Evolutionary conservation across 768 basidiomycete genomes (phyloP), one percentile per base, ranked within the genome.

Genomic region (Tylopilus sp.): DNA sequence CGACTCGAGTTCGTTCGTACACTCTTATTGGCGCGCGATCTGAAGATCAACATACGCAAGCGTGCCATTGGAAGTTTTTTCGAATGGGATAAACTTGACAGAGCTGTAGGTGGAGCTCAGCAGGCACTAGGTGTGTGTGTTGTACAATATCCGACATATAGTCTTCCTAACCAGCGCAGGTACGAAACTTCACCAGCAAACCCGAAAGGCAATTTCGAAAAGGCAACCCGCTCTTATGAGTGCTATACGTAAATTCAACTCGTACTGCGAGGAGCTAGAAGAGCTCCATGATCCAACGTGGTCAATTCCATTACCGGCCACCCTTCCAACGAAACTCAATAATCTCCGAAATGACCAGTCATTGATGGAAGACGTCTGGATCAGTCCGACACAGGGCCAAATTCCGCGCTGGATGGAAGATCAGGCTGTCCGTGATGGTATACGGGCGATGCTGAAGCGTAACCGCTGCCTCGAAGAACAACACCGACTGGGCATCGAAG

Each of bases 221-320:
- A n/a, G n/a, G n/a, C n/a, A n/a, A 9, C 51, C 55, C 4, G 29
- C 51, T 0, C 21, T 56, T 2, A 53, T 56, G 46, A 33, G 29
- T 2, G 30, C 50, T 5, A 55, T 55, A 2, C 28, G 31, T 0
- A 73, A 70, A 34, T 73, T 60, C 48, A 74, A 73, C 31, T 30
- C 13, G 0, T 65, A 68, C 9, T 52, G 44, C 10, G 24, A 31
- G 9, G 24, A 38, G 16, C 26, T 46, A 9, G 29, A 37, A 30
- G 8, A 19, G 5, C 10, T 46, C 0, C 19, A 52, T 14, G 36
- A 52, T 19, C 37, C 28, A 0, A 7, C 10, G 0, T 45, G 21
- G n/a, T 19, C 19, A 1, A 52, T 52, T 6, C 43, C 28, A 1
- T 24, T 52, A 2, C 44, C 36, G 4, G 12, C 9, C 4, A 34